Percentiles rank a stretch among this genome's conserved stretches.
Conservation (phyloP, 805 yeast genomes). For the Ogataea degrootiae region DNA sequence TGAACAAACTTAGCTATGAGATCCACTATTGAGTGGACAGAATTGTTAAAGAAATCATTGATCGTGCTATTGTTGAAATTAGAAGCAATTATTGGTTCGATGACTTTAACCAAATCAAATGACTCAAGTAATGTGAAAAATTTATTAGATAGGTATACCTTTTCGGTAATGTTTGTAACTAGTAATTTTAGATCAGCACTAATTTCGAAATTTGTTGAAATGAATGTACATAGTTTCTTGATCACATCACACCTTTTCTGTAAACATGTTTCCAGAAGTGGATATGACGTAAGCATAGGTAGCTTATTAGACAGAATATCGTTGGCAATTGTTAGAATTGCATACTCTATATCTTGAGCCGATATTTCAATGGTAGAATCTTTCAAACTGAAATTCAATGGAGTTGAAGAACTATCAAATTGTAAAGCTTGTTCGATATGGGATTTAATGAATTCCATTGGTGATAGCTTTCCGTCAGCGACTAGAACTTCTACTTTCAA, state of each 20-base stretch:
- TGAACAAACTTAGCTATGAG: conserved; percentile 1
- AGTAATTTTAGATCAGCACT: conserved; percentile 6
- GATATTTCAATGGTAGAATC: conserved; percentile 38
- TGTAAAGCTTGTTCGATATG: conserved; percentile 84
- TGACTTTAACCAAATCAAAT: neutral
- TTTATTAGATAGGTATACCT: conserved; percentile 10
- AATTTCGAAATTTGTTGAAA: conserved; percentile 17
- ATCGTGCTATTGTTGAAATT: neutral
- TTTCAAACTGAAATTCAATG: conserved; percentile 18
- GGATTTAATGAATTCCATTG: conserved; percentile 45
- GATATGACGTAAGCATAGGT: conserved; percentile 46
- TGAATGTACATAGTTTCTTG: conserved; percentile 17
- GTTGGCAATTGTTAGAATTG: conserved; percentile 45
- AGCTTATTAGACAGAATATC: conserved; percentile 59
- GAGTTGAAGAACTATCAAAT: conserved; percentile 33
- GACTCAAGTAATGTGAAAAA: conserved; percentile 9
- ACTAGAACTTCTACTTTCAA: conserved; percentile 50
- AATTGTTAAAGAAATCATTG: conserved; percentile 7
- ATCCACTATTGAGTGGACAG: conserved; percentile 3
- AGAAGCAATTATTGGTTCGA: neutral
- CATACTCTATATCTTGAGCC: conserved; percentile 40
- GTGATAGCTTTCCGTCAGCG: conserved; percentile 15
- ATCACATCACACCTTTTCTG: conserved; percentile 37
- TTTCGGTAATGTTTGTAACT: conserved; percentile 16
- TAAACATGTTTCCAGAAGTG: conserved; percentile 49